Percentiles rank a stretch among this genome's conserved stretches.
These are phyloP conservation scores for Cryomyces minteri DNA, from an alignment of 495 filamentous ascomycete genomes.

Conservation along the genomic window DNA sequence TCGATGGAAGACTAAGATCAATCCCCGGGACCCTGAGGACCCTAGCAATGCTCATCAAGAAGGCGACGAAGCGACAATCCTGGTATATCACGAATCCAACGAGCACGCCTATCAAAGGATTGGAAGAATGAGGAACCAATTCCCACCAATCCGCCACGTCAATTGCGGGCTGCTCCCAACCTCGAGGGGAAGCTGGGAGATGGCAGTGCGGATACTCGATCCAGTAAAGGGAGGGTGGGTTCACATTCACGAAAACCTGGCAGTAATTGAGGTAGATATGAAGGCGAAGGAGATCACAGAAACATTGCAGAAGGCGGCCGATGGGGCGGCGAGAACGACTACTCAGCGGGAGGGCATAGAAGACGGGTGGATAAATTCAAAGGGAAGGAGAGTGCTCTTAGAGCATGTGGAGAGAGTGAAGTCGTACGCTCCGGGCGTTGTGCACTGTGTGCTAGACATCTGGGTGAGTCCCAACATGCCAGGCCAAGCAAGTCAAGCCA, in stretches of 20 bases:
- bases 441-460: constrained; percentile 80
- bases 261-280: constrained; percentile 37
- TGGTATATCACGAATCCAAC: constrained; percentile 63
- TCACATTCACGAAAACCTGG: constrained; percentile 79
- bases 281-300: constrained; percentile 29
- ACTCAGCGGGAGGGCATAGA: neutral
- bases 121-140: constrained; percentile 7
- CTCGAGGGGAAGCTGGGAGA: constrained; percentile 44
- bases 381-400: constrained; percentile 18
- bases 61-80: constrained; percentile 22
- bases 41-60: constrained; percentile 10
- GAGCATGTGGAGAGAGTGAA: constrained; percentile 69
- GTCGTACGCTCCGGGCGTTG: constrained; percentile 78
- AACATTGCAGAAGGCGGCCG: constrained; percentile 13
- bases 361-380: neutral
- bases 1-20: constrained; percentile 37
- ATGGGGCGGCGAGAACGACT: neutral
- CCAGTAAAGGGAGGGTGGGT: constrained; percentile 39
- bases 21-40: too few species aligned
- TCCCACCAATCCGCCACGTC: constrained; percentile 39
- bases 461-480: constrained; percentile 21
- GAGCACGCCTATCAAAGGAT: constrained; percentile 31
- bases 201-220: constrained; percentile 42
- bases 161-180: constrained; percentile 68
- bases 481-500: neutral